Evolutionary conservation across 345 rosid genomes (phyloP).

Genomic region (Murraya paniculata): DNA sequence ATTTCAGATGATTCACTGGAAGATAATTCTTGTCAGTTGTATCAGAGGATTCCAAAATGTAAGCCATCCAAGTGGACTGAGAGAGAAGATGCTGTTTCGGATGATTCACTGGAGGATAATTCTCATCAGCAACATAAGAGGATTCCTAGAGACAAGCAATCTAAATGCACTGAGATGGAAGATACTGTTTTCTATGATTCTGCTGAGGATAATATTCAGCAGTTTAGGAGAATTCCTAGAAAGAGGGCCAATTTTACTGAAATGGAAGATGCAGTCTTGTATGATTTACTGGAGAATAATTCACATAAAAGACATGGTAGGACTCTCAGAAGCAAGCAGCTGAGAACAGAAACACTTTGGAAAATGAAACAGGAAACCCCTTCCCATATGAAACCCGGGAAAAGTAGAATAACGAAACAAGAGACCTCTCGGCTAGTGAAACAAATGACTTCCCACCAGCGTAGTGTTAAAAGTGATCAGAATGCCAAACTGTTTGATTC

Average conservation of each 20-base stretch:
- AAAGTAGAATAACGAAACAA: conserved; percentile 10
- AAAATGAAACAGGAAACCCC: conserved; percentile 5
- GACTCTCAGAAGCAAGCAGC: conserved; percentile 34
- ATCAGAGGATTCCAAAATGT: conserved; percentile 42
- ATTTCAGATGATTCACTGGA: conserved; percentile 30
- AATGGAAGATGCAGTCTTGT: conserved; percentile 44
- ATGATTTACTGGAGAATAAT: conserved; percentile 44
- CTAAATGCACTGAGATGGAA: conserved; percentile 33
- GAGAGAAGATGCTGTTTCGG: conserved; percentile 35
- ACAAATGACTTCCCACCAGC: conserved; percentile 32
- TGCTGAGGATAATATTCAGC: conserved; percentile 25
- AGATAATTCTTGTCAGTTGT: conserved; percentile 34
- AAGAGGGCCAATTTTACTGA: conserved; percentile 29
- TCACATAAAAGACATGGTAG: conserved; percentile 20
- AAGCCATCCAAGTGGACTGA: conserved; percentile 34
- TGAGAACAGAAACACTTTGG: conserved; percentile 11
- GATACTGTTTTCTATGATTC: conserved; percentile 38
- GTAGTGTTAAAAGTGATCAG: conserved; percentile 29
- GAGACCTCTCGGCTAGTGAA: conserved; percentile 27
- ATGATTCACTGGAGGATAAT: conserved; percentile 35
- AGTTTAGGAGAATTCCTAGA: conserved; percentile 23
- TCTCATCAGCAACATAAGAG: conserved; percentile 28
- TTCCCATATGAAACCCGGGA: conserved; percentile 13
- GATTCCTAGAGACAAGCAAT: conserved; percentile 24
- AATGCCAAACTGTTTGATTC: conserved; percentile 24